Evolutionary conservation across 345 rosid species (phyloP).

Genomic region (Pistacia vera): DNA sequence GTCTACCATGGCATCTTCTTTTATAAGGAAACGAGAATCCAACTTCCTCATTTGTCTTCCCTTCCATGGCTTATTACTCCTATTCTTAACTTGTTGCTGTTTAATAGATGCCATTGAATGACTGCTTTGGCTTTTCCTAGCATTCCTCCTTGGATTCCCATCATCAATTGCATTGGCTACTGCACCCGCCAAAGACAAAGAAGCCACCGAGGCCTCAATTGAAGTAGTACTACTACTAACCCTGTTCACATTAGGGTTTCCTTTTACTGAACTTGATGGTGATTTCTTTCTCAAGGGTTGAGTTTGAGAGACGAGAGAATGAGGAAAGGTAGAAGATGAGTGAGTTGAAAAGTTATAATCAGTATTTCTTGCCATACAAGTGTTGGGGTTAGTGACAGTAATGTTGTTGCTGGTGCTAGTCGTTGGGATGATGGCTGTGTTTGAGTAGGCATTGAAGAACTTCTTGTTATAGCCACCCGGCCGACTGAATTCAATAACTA

Average conservation of each 20-base stretch:
- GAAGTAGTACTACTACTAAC: not conserved
- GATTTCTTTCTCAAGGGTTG: constrained; percentile 21
- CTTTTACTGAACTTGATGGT: constrained; percentile 5
- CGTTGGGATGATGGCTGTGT: constrained; percentile 4
- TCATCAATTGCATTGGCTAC: constrained; percentile 17
- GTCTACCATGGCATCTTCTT: constrained; percentile 52
- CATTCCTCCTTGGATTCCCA: constrained; percentile 30
- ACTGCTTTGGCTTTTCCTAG: constrained; percentile 28
- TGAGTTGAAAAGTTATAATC: constrained; percentile 21
- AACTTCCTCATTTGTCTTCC: constrained; percentile 40
- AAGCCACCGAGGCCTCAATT: constrained; percentile 31
- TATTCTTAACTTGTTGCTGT: constrained; percentile 32
- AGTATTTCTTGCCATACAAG: constrained; percentile 21
- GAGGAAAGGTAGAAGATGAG: constrained; percentile 19
- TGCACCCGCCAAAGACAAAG: constrained; percentile 28
- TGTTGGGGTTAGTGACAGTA: not conserved
- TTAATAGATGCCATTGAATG: constrained; percentile 17
- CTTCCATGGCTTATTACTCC: constrained; percentile 53
- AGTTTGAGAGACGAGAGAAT: constrained; percentile 8
- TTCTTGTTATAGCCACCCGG: constrained; percentile 76
- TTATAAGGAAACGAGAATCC: constrained; percentile 59
- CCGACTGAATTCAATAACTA: constrained; percentile 78
- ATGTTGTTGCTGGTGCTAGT: constrained; percentile 4
- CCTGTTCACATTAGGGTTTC: constrained; percentile 31
- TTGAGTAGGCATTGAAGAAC: constrained; percentile 38